A percentile compares a stretch with the other conserved stretches of the same genome.
Evolutionary conservation across 192 early-diverging fungal species (phyloP).

Genomic region (Linnemannia elongata): DNA sequence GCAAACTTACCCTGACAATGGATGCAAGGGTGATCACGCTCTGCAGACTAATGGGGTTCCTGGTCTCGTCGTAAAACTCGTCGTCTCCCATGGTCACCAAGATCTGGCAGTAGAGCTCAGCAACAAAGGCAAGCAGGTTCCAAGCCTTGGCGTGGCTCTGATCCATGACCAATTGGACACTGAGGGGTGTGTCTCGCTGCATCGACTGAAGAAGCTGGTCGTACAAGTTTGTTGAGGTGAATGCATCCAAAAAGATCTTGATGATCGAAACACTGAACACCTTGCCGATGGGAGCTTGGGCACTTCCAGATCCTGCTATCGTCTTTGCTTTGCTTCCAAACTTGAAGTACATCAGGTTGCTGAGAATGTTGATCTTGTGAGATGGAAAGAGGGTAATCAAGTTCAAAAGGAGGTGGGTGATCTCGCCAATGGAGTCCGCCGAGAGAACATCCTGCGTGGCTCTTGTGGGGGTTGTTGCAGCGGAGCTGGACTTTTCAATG

Average conservation of each 20-base stretch:
- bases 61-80: constrained; percentile 79
- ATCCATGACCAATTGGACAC: constrained; percentile 53
- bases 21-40: constrained; percentile 68
- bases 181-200: constrained; percentile 20
- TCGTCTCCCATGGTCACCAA: constrained; percentile 89
- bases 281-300: constrained; percentile 42
- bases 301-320: constrained; percentile 27
- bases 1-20: constrained; percentile 64
- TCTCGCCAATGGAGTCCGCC: constrained; percentile 30
- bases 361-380: constrained; percentile 67
- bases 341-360: constrained; percentile 60
- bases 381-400: constrained; percentile 71
- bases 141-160: constrained; percentile 61
- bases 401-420: constrained; percentile 64
- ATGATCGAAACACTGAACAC: constrained; percentile 34
- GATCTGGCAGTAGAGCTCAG: constrained; percentile 79
- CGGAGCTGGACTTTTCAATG: constrained; percentile 2
- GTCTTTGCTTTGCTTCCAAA: constrained; percentile 31
- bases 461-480: not conserved
- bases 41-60: constrained; percentile 63
- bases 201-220: constrained; percentile 21
- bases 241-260: constrained; percentile 41
- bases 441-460: constrained; percentile 15
- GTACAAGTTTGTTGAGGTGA: constrained; percentile 32
- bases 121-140: constrained; percentile 74